A percentile compares a stretch with the other conserved stretches of the same genome.
Evolutionary conservation across 805 yeast species (phyloP).

Genomic region (Metschnikowia colocasiae): DNA sequence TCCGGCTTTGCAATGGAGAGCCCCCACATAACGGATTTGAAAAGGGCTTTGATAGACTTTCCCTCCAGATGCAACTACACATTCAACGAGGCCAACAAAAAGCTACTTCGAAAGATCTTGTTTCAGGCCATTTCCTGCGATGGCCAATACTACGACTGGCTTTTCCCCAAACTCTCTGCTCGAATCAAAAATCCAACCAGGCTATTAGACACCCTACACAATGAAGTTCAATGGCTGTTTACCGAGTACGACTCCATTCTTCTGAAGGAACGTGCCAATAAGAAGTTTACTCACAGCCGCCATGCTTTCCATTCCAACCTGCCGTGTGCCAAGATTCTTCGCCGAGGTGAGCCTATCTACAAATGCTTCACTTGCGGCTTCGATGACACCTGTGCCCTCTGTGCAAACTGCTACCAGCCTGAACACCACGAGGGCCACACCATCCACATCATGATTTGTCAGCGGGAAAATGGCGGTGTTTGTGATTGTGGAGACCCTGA

Average conservation of each 20-base stretch:
- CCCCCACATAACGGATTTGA: constrained; percentile 10
- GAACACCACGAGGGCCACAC: constrained; percentile 71
- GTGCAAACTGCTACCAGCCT: constrained; percentile 70
- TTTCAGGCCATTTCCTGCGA: constrained; percentile 40
- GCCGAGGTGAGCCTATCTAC: constrained; percentile 78
- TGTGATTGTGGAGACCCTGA: constrained; percentile 91
- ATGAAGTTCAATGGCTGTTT: constrained; percentile 32
- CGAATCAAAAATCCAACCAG: not conserved
- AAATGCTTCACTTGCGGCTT: constrained; percentile 71
- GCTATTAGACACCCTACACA: constrained; percentile 16
- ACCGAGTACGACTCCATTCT: constrained; percentile 25
- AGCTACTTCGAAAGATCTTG: constrained; percentile 40
- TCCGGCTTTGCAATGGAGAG: constrained; percentile 4
- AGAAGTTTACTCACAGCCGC: constrained; percentile 23
- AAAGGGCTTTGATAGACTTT: constrained; percentile 35
- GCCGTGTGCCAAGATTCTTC: constrained; percentile 71
- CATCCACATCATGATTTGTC: constrained; percentile 59
- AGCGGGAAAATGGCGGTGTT: constrained; percentile 70
- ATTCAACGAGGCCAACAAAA: constrained; percentile 26
- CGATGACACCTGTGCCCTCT: constrained; percentile 82
- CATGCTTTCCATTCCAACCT: constrained; percentile 53
- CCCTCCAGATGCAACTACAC: constrained; percentile 33
- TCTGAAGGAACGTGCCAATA: constrained; percentile 14
- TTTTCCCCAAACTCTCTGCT: constrained; percentile 35
- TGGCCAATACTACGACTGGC: constrained; percentile 36